phyloP scores from a whole-genome alignment of 1,284 basidiomycete species.

The Papiliotrema fonsecae region DNA sequence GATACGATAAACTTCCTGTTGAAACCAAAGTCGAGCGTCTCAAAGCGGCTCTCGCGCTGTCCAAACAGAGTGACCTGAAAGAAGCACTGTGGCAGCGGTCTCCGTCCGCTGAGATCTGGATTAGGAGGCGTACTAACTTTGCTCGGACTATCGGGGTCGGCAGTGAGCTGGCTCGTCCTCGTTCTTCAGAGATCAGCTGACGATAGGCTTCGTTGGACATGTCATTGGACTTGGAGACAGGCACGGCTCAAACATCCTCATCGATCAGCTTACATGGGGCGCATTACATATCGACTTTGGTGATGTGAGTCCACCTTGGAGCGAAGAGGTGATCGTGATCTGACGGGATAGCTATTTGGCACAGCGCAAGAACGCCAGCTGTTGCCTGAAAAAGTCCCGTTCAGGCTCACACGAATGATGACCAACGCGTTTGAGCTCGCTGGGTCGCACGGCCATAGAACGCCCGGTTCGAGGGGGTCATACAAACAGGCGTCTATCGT shows the following conservation, averaged over 20 bases:
- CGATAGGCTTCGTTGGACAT: constrained; percentile 37
- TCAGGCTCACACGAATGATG: constrained; percentile 44
- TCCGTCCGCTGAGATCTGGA: constrained; percentile 38
- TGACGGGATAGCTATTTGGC: constrained; percentile 26
- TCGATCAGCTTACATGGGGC: constrained; percentile 43
- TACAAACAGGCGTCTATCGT: constrained; percentile 37
- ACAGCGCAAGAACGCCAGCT: constrained; percentile 31
- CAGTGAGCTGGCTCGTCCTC: constrained; percentile 18
- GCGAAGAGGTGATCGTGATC: neutral
- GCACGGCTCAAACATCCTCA: constrained; percentile 40
- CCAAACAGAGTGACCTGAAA: constrained; percentile 41
- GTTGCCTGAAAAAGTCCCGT: constrained; percentile 41
- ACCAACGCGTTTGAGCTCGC: constrained; percentile 44
- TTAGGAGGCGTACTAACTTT: constrained; percentile 40
- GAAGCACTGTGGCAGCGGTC: constrained; percentile 41
- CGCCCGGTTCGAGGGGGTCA: constrained; percentile 35
- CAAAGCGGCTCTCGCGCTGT: constrained; percentile 32
- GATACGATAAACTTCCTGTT: constrained; percentile 37
- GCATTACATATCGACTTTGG: constrained; percentile 45
- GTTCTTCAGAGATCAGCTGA: neutral
- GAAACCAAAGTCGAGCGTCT: constrained; percentile 35
- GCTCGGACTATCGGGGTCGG: constrained; percentile 39
- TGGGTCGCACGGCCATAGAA: constrained; percentile 20
- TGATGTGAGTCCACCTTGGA: constrained; percentile 26
- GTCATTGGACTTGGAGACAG: constrained; percentile 43